phyloP scores from a whole-genome alignment of 2,329 filamentous ascomycete species.

The Tolypocladium album region DNA sequence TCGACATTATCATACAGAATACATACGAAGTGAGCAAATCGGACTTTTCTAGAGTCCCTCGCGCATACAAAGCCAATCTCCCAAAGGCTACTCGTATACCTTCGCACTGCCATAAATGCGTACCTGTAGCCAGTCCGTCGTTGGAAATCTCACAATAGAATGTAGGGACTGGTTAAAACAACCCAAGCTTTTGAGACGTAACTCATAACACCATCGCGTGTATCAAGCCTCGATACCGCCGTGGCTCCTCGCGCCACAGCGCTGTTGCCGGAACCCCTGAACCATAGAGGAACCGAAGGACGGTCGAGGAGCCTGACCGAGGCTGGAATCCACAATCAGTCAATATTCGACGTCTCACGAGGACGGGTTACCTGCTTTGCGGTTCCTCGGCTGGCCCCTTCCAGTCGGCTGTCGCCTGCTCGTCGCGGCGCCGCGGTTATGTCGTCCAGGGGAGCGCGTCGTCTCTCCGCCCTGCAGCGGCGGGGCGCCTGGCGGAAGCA shows the following conservation, averaged over 20 bases:
- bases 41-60: neutral
- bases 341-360: neutral
- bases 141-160: neutral
- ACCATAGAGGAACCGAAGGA: slow-evolving; percentile 1
- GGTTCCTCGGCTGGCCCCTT: neutral
- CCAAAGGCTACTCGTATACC: neutral
- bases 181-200: neutral
- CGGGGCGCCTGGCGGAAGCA: slow-evolving; percentile 28
- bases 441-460: slow-evolving; percentile 15
- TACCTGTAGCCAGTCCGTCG: neutral
- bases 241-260: neutral
- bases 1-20: neutral
- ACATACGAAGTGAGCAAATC: neutral
- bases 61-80: neutral
- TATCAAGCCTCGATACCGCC: slow-evolving; percentile 1
- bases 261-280: neutral
- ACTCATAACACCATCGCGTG: neutral
- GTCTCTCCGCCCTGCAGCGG: slow-evolving; percentile 16
- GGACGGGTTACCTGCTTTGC: neutral
- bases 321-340: neutral
- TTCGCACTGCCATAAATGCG: neutral
- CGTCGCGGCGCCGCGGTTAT: neutral
- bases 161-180: neutral
- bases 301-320: neutral
- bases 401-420: neutral